Conservation (phyloP, 352 stramenopile genomes). For the Thraustotheca clavata region DNA sequence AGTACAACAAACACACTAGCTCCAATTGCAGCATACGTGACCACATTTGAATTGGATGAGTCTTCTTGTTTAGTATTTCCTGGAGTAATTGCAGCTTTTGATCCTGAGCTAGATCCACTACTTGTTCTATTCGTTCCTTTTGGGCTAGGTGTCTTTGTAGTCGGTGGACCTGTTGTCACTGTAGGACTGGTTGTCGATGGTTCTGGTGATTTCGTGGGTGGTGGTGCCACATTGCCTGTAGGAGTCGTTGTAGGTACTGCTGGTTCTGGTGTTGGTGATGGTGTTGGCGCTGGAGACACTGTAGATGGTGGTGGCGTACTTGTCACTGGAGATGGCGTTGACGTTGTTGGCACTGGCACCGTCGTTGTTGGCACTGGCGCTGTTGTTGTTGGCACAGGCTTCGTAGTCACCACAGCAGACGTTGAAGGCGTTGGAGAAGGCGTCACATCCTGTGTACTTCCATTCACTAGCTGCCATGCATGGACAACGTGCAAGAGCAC, state of each 20-base stretch:
- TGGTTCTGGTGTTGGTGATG: background rate
- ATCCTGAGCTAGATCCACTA: background rate
- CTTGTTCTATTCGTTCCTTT: no score
- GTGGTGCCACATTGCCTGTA: background rate
- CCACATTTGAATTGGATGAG: background rate
- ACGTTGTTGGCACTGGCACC: background rate
- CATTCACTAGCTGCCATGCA: no score
- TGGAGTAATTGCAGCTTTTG: background rate
- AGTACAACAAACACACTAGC: background rate
- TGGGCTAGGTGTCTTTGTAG: background rate
- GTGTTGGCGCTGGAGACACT: background rate
- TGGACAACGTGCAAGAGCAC: no score
- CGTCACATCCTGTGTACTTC: no score
- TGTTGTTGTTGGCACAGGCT: background rate
- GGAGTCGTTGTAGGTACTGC: no score
- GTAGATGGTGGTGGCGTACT: background rate
- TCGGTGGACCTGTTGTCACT: background rate
- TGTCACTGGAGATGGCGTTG: background rate
- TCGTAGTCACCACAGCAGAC: background rate
- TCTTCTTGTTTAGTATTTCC: background rate
- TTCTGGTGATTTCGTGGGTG: background rate
- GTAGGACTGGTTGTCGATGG: background rate
- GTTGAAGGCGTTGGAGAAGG: background rate
- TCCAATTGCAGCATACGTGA: conserved; percentile 12
- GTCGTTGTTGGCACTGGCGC: no score